These are phyloP conservation scores for Cylindrotheca fusiformis DNA, from an alignment of 108 stramenopile species.

Conservation along the genomic window DNA sequence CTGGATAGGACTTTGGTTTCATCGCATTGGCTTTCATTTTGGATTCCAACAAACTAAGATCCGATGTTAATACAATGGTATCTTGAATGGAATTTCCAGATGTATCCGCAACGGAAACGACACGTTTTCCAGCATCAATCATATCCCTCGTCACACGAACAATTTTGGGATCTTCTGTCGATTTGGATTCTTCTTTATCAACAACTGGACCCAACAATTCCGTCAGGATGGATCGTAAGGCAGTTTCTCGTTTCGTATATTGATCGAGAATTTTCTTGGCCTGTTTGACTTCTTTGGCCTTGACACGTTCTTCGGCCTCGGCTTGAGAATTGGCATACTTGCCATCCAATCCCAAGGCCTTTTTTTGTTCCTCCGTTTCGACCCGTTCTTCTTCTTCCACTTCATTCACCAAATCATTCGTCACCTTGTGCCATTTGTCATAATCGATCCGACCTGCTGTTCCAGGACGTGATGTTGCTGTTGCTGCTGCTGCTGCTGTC, in stretches of 20 bases:
- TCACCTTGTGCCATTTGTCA: conserved; percentile 66
- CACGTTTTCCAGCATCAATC: conserved; percentile 80
- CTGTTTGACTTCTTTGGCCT: conserved; percentile 58
- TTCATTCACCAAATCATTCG: conserved; percentile 49
- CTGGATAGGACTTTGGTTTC: conserved; percentile 55
- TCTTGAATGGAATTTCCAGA: conserved; percentile 47
- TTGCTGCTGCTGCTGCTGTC: conserved; percentile 2
- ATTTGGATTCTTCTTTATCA: conserved; percentile 37
- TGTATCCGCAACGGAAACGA: conserved; percentile 60
- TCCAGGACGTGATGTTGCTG: conserved; percentile 26
- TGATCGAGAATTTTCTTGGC: conserved; percentile 63
- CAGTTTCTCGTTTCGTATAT: conserved; percentile 68
- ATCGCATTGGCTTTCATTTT: conserved; percentile 50
- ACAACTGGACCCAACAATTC: conserved; percentile 43
- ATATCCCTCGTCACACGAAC: conserved; percentile 71
- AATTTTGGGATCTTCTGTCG: conserved; percentile 13
- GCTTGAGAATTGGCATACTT: conserved; percentile 69
- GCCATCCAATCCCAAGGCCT: conserved; percentile 72
- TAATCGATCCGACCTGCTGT: conserved; percentile 76
- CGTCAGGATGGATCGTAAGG: conserved; percentile 37
- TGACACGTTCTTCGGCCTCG: conserved; percentile 71
- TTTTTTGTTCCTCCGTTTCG: conserved; percentile 35
- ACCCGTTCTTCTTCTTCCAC: conserved; percentile 55
- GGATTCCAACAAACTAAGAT: conserved; percentile 77
- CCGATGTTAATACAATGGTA: conserved; percentile 75